Base-by-base conservation (phyloP, 768 basidiomycete genomes). In the Tubosaeta brunneosetosa region DNA sequence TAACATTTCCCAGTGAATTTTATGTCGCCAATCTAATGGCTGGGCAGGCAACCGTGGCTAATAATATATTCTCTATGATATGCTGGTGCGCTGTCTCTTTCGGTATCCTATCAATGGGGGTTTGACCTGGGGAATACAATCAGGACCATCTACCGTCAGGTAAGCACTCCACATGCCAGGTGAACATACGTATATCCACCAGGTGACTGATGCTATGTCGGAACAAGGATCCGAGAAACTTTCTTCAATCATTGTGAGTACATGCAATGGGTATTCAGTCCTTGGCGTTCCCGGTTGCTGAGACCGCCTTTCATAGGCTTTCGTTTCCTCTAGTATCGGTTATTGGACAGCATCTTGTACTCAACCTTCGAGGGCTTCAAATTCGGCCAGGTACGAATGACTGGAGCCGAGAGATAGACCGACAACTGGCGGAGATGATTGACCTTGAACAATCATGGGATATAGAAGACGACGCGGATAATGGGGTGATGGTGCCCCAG, bases 341-440 rank as follows among this genome's bases (percentile, higher is more conserved):
- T 37, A 51, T 53, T 44, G 66, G 50, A 46, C 67, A 53, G 52
- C 68, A 57, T 43, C 64, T 59, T 48, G 61, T 58, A 32, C 52
- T 59, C 50, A 66, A 60, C 50, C 58, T 60, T 14, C 52, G 49
- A 12, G 26, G 36, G 55, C 56, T 61, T 4, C 51, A 44, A 19
- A 14, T 25, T 17, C 47, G 5, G 1, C 44, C 43, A 0, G 47
- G 51, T 36, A 62, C 47, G 2, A 37, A 36, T 44, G 48, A 66
- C 40, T 48, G 37, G 47, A 48, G 32, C 33, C 27, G 37, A 11
- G 47, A 40, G 37, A 19, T 48, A 31, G 47, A 47, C 19, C 47
- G 47, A 4, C 47, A 48, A 40, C 29, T 40, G 37, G 47, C 47
- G 14, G 47, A 10, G 2, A 31, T 48, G 17, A 27, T 6, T 31